These are phyloP conservation scores for Mycena albidolilacea DNA, from an alignment of 768 basidiomycete genomes.

Conservation along the genomic window DNA sequence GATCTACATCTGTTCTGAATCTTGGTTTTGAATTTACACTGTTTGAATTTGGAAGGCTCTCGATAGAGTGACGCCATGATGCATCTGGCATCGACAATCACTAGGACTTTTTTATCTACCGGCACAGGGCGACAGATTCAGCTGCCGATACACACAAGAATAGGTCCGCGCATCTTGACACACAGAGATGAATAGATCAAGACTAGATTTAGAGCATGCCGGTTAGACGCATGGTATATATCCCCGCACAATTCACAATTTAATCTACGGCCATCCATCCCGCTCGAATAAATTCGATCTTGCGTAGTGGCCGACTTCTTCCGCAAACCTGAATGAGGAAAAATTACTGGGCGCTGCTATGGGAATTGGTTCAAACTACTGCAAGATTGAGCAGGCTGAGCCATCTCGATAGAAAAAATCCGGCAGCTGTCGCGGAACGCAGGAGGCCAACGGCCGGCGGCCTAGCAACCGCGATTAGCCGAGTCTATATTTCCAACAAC, in stretches of 20 bases:
- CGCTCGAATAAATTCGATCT: constrained; percentile 1
- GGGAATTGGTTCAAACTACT: too few relatives aligned
- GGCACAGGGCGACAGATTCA: background rate
- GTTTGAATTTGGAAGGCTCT: background rate
- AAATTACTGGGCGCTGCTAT: background rate
- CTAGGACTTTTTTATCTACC: background rate
- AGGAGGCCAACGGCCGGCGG: too few relatives aligned
- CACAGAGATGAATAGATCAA: background rate
- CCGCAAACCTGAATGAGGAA: background rate
- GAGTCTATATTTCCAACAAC: too few relatives aligned
- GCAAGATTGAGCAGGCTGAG: too few relatives aligned
- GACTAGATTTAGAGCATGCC: constrained; percentile 4
- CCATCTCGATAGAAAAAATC: too few relatives aligned
- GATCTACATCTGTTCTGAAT: background rate
- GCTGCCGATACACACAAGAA: background rate
- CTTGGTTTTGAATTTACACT: background rate
- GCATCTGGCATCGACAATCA: background rate
- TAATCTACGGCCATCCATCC: constrained; percentile 3
- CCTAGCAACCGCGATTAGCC: too few relatives aligned
- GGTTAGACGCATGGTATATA: background rate
- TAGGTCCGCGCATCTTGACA: background rate
- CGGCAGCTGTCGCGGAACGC: too few relatives aligned
- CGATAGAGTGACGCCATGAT: background rate
- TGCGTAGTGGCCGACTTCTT: background rate
- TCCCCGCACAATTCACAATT: background rate